phyloP scores from a whole-genome alignment of 2,329 filamentous ascomycete genomes.

The Penicillium vulpinum region DNA sequence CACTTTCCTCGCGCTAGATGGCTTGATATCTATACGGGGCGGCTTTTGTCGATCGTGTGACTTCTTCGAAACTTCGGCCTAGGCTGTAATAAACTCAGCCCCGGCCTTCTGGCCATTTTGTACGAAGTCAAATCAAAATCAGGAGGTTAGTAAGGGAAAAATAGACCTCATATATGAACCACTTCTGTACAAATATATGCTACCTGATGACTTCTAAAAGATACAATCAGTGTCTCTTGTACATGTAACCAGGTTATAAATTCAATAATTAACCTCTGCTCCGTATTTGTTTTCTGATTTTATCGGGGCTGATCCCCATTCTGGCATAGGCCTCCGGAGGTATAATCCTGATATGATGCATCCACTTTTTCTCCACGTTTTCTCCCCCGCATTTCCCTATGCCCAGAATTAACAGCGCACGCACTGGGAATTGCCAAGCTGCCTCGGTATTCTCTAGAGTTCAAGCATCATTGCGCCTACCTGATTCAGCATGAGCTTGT shows the following conservation, averaged over 20 bases:
- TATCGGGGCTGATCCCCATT: slow-evolving; percentile 22
- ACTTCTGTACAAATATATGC: neutral
- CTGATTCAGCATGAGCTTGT: slow-evolving; percentile 1
- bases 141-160: neutral
- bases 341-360: too few species aligned
- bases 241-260: neutral
- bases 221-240: neutral
- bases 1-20: neutral
- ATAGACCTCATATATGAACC: neutral
- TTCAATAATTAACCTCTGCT: neutral
- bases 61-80: neutral
- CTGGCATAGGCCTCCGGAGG: slow-evolving; percentile 10
- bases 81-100: neutral
- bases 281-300: neutral
- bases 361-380: slow-evolving; percentile 22
- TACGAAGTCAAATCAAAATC: neutral
- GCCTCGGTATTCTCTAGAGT: slow-evolving; percentile 32
- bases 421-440: slow-evolving; percentile 11
- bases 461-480: slow-evolving; percentile 14
- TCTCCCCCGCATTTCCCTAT: slow-evolving; percentile 26
- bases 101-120: neutral
- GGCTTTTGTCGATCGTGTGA: neutral
- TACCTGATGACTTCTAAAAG: neutral
- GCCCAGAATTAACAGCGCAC: too few species aligned
- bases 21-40: neutral